phyloP scores from a whole-genome alignment of 1,284 basidiomycete genomes.

The Ceratobasidium sp. region DNA sequence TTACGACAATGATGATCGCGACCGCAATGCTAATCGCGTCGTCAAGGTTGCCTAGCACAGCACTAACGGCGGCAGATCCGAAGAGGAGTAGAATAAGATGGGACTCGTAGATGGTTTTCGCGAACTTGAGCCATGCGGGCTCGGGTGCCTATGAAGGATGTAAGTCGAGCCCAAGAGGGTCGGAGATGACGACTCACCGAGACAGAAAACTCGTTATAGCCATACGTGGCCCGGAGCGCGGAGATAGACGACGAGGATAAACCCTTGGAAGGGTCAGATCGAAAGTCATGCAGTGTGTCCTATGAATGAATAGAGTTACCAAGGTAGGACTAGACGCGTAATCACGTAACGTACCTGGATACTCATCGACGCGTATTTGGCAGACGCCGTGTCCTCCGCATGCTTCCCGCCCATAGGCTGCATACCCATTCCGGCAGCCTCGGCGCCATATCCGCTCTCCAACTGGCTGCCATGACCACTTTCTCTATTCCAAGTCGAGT shows the following conservation, averaged over 20 bases:
- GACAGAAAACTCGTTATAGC: conserved; percentile 97
- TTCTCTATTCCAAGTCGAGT: conserved; percentile 16
- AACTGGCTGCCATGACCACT: neutral
- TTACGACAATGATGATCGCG: conserved; percentile 94
- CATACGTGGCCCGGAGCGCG: conserved; percentile 75
- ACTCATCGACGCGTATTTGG: conserved; percentile 66
- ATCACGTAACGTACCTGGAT: conserved; percentile 66
- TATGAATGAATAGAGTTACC: neutral
- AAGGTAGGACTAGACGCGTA: neutral
- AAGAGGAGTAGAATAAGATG: conserved; percentile 92
- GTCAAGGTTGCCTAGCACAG: conserved; percentile 92
- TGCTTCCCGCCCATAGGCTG: conserved; percentile 6
- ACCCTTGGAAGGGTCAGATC: conserved; percentile 79
- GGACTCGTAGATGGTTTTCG: conserved; percentile 93
- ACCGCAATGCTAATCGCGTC: conserved; percentile 95
- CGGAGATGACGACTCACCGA: conserved; percentile 50
- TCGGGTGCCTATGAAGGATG: conserved; percentile 70
- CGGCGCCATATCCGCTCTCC: conserved; percentile 49
- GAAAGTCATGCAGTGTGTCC: conserved; percentile 76
- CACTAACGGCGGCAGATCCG: conserved; percentile 88
- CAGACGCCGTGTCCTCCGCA: conserved; percentile 66
- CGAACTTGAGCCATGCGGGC: conserved; percentile 87
- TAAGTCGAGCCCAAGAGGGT: neutral
- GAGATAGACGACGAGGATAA: too few relatives aligned
- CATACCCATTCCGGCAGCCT: conserved; percentile 47